These are phyloP conservation scores for Cyberlindnera suaveolens DNA, from an alignment of 805 yeast genomes.

Conservation along the genomic window DNA sequence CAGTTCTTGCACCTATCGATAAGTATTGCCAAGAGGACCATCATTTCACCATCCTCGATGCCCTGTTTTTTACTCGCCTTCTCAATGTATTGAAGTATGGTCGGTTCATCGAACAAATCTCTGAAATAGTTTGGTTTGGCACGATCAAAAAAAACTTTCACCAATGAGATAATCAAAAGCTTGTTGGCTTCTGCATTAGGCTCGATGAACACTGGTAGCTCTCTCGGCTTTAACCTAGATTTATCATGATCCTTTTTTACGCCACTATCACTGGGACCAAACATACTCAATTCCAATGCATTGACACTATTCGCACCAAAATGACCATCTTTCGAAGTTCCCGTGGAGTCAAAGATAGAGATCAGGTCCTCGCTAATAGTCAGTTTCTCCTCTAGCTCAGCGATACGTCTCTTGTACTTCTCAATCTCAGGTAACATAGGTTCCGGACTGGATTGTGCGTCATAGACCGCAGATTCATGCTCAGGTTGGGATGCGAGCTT, in stretches of 20 bases:
- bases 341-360: conserved; percentile 20
- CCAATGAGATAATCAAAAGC: conserved; percentile 5
- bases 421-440: neutral
- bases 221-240: neutral
- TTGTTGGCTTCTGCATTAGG: conserved; percentile 4
- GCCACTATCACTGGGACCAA: neutral
- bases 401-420: conserved; percentile 3
- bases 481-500: conserved; percentile 3
- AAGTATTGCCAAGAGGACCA: conserved; percentile 13
- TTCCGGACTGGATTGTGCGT: no score
- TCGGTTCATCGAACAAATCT: conserved; percentile 13
- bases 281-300: conserved; percentile 7
- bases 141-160: conserved; percentile 13
- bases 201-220: conserved; percentile 8
- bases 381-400: conserved; percentile 16
- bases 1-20: conserved; percentile 16
- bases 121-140: conserved; percentile 8
- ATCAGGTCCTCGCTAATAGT: conserved; percentile 15
- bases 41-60: conserved; percentile 18
- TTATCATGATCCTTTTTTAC: neutral
- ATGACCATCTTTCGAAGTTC: conserved; percentile 4
- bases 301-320: conserved; percentile 12
- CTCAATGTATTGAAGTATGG: conserved; percentile 9
- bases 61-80: conserved; percentile 2
- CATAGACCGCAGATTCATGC: no score